Base-by-base conservation (phyloP, 495 filamentous ascomycete genomes). In the Cryomyces minteri region DNA sequence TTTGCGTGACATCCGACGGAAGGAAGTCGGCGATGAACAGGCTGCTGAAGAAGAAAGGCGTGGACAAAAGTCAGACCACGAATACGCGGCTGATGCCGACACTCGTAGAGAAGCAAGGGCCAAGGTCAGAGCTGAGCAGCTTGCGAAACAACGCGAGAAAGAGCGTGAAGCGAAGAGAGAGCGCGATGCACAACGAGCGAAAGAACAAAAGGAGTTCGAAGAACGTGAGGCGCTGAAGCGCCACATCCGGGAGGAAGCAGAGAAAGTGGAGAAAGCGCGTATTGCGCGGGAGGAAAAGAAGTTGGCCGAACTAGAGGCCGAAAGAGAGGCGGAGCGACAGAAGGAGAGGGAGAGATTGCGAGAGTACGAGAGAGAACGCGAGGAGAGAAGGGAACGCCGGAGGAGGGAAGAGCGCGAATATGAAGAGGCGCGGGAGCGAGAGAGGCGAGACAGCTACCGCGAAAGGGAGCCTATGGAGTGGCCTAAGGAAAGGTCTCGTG, bases 31-130 rank as follows among this genome's bases (percentile, higher is more conserved):
- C 7, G 72, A 77, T 10, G 82, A 81, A 36, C 67, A 64, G 4
- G 84, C 86, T 10, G 65, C 64, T 4, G 71, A 77, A 47, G 87
- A 94, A 56, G 64, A 77, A 47, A 51, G 62, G 28, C 69, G 72
- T 29, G 87, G 87, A 4, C 72, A 73, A 49, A 93, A 84, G 58
- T 85, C 79, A 5, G 86, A 93, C 51, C 80, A 79, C 40, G 80
- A 87, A 44, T 94, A 88, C 54, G 82, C 77, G 10, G 66, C 67
- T 33, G 76, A 85, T 48, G 76, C 83, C 1, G 75, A 74, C n/a
- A 66, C 60, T n/a, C 74, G 76, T 47, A 66, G 74, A 4, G 71
- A 72, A 8, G 73, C 77, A 51, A 73, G 80, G 40, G 79, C 79
- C 25, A 74, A 68, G 31, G 62, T 74, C 14, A 74, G 76, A 53